These are phyloP conservation scores for Nasturtium officinale DNA, from an alignment of 345 rosid species.

Conservation along the genomic window DNA sequence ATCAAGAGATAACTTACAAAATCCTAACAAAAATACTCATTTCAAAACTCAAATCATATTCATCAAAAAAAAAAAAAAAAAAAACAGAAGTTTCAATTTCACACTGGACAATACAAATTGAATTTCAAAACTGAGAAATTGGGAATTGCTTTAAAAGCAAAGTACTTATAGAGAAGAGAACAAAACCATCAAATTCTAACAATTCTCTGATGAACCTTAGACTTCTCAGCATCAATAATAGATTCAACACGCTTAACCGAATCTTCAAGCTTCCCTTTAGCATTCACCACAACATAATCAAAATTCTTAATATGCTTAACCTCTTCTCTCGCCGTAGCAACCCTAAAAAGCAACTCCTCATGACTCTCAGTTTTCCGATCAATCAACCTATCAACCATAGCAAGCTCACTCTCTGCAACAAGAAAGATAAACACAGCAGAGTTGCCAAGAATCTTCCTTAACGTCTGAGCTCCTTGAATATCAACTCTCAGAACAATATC, in stretches of 20 bases:
- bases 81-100: not conserved
- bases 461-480: constrained; percentile 74
- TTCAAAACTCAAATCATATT: too few relatives aligned
- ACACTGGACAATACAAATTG: constrained; percentile 46
- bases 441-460: constrained; percentile 63
- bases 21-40: too few relatives aligned
- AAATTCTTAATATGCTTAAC: constrained; percentile 58
- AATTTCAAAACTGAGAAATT: constrained; percentile 37
- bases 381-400: constrained; percentile 76
- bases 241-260: constrained; percentile 70
- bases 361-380: constrained; percentile 72
- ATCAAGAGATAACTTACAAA: too few relatives aligned
- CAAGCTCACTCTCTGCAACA: constrained; percentile 74
- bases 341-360: constrained; percentile 74
- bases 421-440: constrained; percentile 77
- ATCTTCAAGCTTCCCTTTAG: constrained; percentile 69
- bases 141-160: constrained; percentile 13
- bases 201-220: constrained; percentile 66
- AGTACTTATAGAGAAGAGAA: too few relatives aligned
- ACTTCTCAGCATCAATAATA: constrained; percentile 88
- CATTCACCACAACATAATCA: constrained; percentile 81
- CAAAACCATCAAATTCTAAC: constrained; percentile 48
- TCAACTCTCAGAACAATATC: constrained; percentile 82
- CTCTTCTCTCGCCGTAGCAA: constrained; percentile 81
- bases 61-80: too few relatives aligned